These are phyloP conservation scores for Cucurbita maxima DNA, from an alignment of 306 rosid species.

Conservation along the genomic window DNA sequence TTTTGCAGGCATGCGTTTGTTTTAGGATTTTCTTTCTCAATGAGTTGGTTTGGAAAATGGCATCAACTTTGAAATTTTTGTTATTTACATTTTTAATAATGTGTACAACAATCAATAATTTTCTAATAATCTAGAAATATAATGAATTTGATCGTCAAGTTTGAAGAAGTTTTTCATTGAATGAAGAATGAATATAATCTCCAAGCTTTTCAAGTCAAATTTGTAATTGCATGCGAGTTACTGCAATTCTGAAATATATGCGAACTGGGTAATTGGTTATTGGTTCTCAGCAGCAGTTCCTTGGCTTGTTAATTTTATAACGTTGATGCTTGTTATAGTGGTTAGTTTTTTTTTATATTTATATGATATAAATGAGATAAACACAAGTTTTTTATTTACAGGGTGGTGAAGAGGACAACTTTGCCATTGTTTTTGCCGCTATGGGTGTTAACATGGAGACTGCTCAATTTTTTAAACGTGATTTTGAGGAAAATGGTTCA, in stretches of 20 bases:
- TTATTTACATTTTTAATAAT: neutral
- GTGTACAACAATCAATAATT: neutral
- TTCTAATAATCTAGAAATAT: neutral
- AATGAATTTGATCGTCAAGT: neutral
- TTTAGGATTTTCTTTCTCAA: neutral
- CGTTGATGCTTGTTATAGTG: neutral
- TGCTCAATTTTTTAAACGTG: conserved; percentile 97
- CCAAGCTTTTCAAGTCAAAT: neutral
- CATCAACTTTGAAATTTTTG: neutral
- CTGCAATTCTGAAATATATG: neutral
- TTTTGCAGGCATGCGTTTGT: neutral
- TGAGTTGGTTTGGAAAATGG: neutral
- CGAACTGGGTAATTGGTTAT: neutral
- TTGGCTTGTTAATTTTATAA: neutral
- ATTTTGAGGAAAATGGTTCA: conserved; percentile 98
- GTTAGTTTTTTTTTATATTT: neutral
- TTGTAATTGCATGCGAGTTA: neutral
- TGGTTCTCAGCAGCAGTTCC: neutral
- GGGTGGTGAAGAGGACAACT: conserved; percentile 78
- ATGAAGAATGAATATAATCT: neutral
- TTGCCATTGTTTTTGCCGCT: conserved; percentile 99
- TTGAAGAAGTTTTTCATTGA: neutral
- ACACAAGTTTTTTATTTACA: conserved; percentile 19
- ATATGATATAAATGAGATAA: no score
- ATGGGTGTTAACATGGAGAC: conserved; percentile 99